Percentiles rank a stretch among this genome's conserved stretches.
Conservation (phyloP, 2,329 filamentous ascomycete species). For the Diaporthe australafricana region DNA sequence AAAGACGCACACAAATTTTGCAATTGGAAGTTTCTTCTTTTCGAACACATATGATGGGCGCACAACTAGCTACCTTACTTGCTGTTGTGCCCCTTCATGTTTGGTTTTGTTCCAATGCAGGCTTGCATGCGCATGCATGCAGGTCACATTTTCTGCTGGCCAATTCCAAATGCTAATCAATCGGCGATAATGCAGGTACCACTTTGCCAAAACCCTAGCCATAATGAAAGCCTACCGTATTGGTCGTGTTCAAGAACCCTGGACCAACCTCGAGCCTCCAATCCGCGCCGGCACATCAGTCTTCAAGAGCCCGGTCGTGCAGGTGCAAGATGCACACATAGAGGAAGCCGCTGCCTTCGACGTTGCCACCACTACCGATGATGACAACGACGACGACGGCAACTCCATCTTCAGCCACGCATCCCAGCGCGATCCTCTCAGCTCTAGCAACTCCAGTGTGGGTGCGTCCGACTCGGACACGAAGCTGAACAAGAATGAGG, state of each 20-base stretch:
- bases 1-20: background rate
- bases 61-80: background rate
- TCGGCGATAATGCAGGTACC: slow-evolving; percentile 60
- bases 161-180: slow-evolving; percentile 42
- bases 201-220: slow-evolving; percentile 62
- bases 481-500: background rate
- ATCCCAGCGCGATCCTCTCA: slow-evolving; percentile 27
- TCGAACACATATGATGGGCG: background rate
- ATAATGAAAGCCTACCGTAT: slow-evolving; percentile 72
- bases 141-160: background rate
- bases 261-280: slow-evolving; percentile 69
- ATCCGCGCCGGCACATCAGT: slow-evolving; percentile 49
- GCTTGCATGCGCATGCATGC: background rate
- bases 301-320: slow-evolving; percentile 21
- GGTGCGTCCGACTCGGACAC: slow-evolving; percentile 5
- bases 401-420: slow-evolving; percentile 28
- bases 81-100: background rate
- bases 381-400: slow-evolving; percentile 3
- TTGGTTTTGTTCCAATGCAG: slow-evolving; percentile 1
- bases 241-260: slow-evolving; percentile 58
- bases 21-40: background rate
- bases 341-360: background rate
- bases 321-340: background rate
- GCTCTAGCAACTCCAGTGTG: slow-evolving; percentile 32
- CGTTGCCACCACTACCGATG: background rate